Base-by-base conservation (phyloP, 176 grass and related monocot species). In the Zoysia japonica region DNA sequence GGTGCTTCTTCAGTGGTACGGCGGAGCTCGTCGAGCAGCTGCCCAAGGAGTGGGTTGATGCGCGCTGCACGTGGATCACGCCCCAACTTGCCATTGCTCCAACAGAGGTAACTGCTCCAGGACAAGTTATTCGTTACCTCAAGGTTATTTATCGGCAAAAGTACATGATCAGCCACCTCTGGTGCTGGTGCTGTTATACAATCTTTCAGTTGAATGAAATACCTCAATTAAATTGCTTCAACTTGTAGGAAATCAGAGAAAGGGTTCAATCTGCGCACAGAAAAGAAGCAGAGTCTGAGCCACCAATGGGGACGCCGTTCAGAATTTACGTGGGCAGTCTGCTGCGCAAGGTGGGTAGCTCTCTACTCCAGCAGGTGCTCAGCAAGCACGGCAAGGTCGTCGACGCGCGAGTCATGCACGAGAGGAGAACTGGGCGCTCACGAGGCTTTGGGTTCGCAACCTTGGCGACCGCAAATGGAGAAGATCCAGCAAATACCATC, bases 271-370 rank as follows among this genome's bases (percentile, higher is more conserved):
- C 15, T 56, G 1, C 15, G 17, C 3, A 56, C 13, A 56, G 6
- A 15, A 17, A 56, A 0, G 53, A 13, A 16, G 53, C 14, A n/a
- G 53, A 13, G 11, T 2, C 3, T 17, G 14, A 56, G 6, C 15
- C 13, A 56, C 53, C 16, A 56, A 6, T 11, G 1, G 50, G 50
- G 11, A 52, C 47, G 9, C 6, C 2, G 6, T 47, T 52, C 50
- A 75, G 54, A 10, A 46, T 75, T 19, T 61, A 75, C 0, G 72
- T 75, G 10, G 72, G 72, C n/a, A 61, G 60, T 28, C 39, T 60
- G 17, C 17, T 16, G 35, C 5, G 40, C 0, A 60, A 59, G 11
- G 72, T 75, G 41, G 72, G 60, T 1, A 75, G 54, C 53, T 44
- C 20, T 28, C 39, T 3, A 6, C 2, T 60, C 17, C 5, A 39